Percentiles rank a stretch among this genome's conserved stretches.
Conservation (phyloP, 306 rosid genomes). For the Trichosanthes truncata region DNA sequence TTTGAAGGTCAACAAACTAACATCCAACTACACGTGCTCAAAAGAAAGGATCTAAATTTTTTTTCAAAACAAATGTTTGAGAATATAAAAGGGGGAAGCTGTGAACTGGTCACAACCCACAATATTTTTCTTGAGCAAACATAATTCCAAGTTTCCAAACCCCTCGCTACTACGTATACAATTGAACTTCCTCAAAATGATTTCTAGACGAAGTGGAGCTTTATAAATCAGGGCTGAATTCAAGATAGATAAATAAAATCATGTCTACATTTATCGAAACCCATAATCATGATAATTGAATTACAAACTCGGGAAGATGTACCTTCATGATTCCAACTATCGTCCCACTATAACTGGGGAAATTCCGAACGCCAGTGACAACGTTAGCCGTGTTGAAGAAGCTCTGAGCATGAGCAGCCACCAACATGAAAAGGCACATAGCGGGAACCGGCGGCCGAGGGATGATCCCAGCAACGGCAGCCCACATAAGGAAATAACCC, state of each 20-base stretch:
- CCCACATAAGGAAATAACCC: constrained; percentile 71
- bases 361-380: constrained; percentile 63
- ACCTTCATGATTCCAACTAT: constrained; percentile 91
- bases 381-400: constrained; percentile 70
- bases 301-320: not conserved
- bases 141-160: not conserved
- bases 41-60: not conserved
- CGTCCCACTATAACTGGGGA: constrained; percentile 62
- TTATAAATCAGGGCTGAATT: not conserved
- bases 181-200: not conserved
- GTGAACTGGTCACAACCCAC: not conserved
- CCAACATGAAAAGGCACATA: constrained; percentile 55
- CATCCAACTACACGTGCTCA: not conserved
- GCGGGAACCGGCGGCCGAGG: constrained; percentile 44
- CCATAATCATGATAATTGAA: not conserved
- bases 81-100: not conserved
- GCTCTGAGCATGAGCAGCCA: constrained; percentile 69
- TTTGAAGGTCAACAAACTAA: not conserved
- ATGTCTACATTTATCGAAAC: not conserved
- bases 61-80: no score
- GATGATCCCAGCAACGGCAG: constrained; percentile 56
- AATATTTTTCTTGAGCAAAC: not conserved
- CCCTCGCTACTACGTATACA: not conserved
- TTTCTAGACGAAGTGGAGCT: not conserved
- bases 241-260: not conserved